Conservation (phyloP, 768 basidiomycete species). For the Pisolithus albus region DNA sequence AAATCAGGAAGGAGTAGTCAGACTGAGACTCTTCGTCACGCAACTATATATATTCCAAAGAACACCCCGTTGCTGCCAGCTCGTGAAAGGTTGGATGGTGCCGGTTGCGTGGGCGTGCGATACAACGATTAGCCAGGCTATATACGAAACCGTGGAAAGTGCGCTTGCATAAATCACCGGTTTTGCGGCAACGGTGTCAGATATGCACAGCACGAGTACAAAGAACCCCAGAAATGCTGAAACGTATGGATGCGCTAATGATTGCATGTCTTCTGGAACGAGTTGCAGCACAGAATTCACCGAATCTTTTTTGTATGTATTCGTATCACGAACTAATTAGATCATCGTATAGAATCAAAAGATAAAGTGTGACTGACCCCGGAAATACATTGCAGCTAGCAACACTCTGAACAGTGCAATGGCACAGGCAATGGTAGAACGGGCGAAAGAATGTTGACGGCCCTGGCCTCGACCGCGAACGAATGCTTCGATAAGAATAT, state of each 20-base stretch:
- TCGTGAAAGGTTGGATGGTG: conserved; percentile 30
- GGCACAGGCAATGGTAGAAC: conserved; percentile 37
- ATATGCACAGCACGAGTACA: conserved; percentile 46
- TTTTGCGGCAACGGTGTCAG: conserved; percentile 49
- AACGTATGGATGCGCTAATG: conserved; percentile 34
- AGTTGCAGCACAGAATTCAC: conserved; percentile 46
- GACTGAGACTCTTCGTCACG: conserved; percentile 18
- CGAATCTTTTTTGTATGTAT: conserved; percentile 37
- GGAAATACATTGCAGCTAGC: conserved; percentile 56
- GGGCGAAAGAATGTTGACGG: conserved; percentile 36
- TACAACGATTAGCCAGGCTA: conserved; percentile 53
- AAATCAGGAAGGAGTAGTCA: neutral
- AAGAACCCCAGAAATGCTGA: conserved; percentile 37
- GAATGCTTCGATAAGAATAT: conserved; percentile 56
- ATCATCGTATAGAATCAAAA: neutral
- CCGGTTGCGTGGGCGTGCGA: conserved; percentile 47
- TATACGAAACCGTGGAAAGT: conserved; percentile 52
- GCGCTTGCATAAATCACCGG: conserved; percentile 50
- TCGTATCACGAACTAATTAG: conserved; percentile 7
- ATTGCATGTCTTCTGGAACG: conserved; percentile 30
- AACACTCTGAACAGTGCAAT: conserved; percentile 43
- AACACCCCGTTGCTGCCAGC: conserved; percentile 37
- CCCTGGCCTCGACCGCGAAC: conserved; percentile 50
- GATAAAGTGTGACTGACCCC: conserved; percentile 39
- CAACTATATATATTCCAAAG: conserved; percentile 63